These are phyloP conservation scores for Acacia concinna DNA, from an alignment of 331 rosid genomes.

Conservation along the genomic window DNA sequence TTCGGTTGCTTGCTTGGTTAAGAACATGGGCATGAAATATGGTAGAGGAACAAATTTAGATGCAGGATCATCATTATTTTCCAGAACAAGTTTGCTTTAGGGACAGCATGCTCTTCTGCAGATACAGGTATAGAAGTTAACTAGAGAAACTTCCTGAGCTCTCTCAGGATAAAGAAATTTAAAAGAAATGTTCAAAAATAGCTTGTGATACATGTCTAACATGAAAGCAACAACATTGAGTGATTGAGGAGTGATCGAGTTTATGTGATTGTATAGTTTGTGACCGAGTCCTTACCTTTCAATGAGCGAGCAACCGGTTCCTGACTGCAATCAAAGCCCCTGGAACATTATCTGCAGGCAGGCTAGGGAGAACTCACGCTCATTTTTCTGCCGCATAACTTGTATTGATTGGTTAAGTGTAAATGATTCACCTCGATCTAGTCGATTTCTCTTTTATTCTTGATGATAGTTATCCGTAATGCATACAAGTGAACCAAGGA, in stretches of 20 bases:
- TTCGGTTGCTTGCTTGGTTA: conserved; percentile 75
- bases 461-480: not conserved
- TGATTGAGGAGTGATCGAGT: not conserved
- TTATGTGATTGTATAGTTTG: no score
- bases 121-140: not conserved
- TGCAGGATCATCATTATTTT: not conserved
- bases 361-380: not conserved
- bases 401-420: not conserved
- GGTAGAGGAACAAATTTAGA: not conserved
- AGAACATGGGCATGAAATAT: conserved; percentile 71
- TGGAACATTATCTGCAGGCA: not conserved
- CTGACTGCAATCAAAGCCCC: not conserved
- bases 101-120: not conserved
- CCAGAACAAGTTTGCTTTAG: conserved; percentile 7
- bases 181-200: not conserved
- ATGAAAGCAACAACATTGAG: not conserved
- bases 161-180: not conserved
- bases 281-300: no score
- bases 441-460: not conserved
- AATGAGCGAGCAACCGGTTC: not conserved
- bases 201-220: not conserved
- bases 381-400: not conserved
- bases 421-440: not conserved
- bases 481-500: not conserved
- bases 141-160: not conserved